Base-by-base conservation (phyloP, 768 basidiomycete species). In the Russula griseocarnosa region DNA sequence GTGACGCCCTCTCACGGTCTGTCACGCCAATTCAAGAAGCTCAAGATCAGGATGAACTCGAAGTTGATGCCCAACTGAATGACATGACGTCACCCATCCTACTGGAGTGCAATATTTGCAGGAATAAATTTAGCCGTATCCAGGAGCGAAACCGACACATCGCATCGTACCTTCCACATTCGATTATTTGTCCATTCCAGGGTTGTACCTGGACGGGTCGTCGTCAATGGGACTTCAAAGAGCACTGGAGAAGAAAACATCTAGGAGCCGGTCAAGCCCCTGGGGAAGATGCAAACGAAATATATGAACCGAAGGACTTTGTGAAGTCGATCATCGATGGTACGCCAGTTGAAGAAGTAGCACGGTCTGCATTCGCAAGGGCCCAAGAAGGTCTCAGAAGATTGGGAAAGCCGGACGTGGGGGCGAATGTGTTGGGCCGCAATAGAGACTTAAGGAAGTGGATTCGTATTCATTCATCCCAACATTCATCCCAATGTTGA, bases 111-210 rank as follows among this genome's bases (percentile, higher is more conserved):
- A 9, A 3, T 13, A 47, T n/a, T 14, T 47, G 46, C 22, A 3
- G 11, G 3, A 4, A 24, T 0, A 3, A 0, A 24, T n/a, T 47
- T 6, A 5, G 11, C 10, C n/a, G n/a, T 24, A 5, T 22, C 1
- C 47, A 49, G 14, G 47, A 49, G 10, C 24, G n/a, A 5, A 5
- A 22, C 22, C 47, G 47, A 49, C n/a, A 49, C 22, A 5, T 24
- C 47, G 47, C 14, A 49, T n/a, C 47, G 10, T 24, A 49, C 47
- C 47, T 13, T 11, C 47, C 47, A 2, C 13, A 49, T 49, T 49
- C 22, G 22, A 26, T 49, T 24, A 10, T 11, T 24, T 49, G 47
- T 5, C 24, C 22, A 49, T 49, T 10, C 5, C n/a, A 4, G 22
- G 24, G 24, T 49, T 49, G 47, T 24, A 13, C 4, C 22, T 49